These are phyloP conservation scores for Fusarium tricinctum DNA, from an alignment of 2,329 filamentous ascomycete species.

Conservation along the genomic window DNA sequence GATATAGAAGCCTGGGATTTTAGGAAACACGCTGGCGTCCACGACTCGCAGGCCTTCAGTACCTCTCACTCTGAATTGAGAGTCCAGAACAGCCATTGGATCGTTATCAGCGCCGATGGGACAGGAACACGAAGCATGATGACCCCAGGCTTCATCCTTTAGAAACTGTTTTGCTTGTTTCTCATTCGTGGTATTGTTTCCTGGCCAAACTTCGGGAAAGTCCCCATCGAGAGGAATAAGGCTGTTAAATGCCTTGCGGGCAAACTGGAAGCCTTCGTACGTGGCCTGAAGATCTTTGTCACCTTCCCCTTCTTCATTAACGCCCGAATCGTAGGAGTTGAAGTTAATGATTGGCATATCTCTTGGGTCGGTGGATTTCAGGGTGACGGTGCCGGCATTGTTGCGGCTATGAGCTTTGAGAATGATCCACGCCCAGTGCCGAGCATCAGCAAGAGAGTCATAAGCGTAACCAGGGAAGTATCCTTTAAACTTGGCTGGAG, in stretches of 20 bases:
- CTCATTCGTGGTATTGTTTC: conserved; percentile 58
- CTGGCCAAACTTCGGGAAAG: conserved; percentile 47
- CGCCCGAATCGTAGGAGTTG: conserved; percentile 69
- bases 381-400: conserved; percentile 71
- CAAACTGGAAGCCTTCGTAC: conserved; percentile 67
- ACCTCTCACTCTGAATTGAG: conserved; percentile 69
- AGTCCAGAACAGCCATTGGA: conserved; percentile 61
- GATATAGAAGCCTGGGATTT: conserved; percentile 46
- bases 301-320: conserved; percentile 60
- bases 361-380: conserved; percentile 71
- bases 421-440: conserved; percentile 59
- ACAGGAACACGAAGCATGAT: conserved; percentile 53
- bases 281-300: conserved; percentile 68
- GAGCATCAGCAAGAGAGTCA: conserved; percentile 59
- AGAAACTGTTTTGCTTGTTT: conserved; percentile 45
- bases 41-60: conserved; percentile 70
- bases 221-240: conserved; percentile 35
- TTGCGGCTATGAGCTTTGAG: conserved; percentile 70
- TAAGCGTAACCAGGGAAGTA: conserved; percentile 69
- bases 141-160: conserved; percentile 53
- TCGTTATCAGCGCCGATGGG: conserved; percentile 52
- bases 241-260: conserved; percentile 58
- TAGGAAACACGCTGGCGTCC: conserved; percentile 68
- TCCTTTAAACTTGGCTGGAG: conserved; percentile 66
- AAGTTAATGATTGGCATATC: conserved; percentile 75